Evolutionary conservation across 106 monocot genomes (phyloP).

Genomic region (Apostasia ramifera): DNA sequence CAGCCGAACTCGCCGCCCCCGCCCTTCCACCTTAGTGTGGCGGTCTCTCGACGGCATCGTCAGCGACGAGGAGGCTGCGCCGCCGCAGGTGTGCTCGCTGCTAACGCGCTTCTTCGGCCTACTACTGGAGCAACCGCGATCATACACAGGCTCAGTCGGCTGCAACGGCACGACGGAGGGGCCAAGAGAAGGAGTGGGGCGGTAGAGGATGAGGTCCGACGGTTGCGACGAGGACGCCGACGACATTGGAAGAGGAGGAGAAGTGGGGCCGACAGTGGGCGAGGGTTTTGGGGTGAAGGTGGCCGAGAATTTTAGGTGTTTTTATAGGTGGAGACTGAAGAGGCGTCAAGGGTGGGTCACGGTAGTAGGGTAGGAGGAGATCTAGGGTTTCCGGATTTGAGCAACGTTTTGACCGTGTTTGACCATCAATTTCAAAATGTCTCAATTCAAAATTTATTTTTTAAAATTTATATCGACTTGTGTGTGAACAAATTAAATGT

Average conservation of each 20-base stretch:
- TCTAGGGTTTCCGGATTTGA: background rate
- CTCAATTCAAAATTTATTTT: too few species aligned
- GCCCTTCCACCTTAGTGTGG: slow-evolving; percentile 39
- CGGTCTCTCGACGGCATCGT: slow-evolving; percentile 11
- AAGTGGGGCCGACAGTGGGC: slow-evolving; percentile 1
- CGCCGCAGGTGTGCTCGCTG: too few species aligned
- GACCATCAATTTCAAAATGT: too few species aligned
- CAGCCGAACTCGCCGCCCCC: slow-evolving; percentile 32
- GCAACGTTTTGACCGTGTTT: background rate
- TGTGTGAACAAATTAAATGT: too few species aligned
- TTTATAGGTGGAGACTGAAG: background rate
- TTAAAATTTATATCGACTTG: too few species aligned
- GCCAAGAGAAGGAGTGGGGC: background rate
- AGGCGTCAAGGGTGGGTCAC: background rate
- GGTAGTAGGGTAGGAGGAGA: background rate
- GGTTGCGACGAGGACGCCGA: background rate
- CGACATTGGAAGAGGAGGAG: background rate
- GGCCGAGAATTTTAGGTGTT: too few species aligned
- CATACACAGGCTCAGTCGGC: background rate
- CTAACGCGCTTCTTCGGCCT: background rate
- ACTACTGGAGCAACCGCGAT: background rate
- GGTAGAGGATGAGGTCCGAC: background rate
- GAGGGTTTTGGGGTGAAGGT: background rate
- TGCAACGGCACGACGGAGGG: background rate
- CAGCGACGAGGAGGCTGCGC: too few species aligned